Evolutionary conservation across 495 filamentous ascomycete genomes (phyloP).

Genomic region (Daldinia concentrica): DNA sequence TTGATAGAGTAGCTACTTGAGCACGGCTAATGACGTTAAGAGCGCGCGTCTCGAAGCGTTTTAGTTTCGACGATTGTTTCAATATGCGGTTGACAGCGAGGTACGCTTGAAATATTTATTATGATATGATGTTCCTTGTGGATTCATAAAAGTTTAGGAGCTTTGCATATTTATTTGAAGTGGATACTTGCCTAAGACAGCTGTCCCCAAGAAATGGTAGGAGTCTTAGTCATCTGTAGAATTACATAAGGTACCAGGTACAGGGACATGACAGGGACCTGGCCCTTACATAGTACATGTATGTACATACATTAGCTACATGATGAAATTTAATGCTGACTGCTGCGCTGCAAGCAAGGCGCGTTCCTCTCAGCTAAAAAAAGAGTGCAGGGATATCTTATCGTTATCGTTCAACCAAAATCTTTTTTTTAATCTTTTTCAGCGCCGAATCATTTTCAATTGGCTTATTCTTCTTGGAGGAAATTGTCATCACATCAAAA

Average conservation of each 20-base stretch:
- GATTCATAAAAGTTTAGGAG: constrained; percentile 36
- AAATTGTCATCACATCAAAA: not conserved
- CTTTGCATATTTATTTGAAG: constrained; percentile 22
- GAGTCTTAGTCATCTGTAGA: not conserved
- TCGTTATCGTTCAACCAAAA: constrained; percentile 27
- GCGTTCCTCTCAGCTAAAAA: not conserved
- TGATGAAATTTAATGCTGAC: too few species aligned
- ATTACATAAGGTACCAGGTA: not conserved
- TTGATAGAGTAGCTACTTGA: constrained; percentile 7
- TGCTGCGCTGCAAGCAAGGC: not conserved
- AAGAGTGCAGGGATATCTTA: constrained; percentile 16
- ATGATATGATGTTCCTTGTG: constrained; percentile 5
- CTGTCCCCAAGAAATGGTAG: constrained; percentile 7
- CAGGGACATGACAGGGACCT: not conserved
- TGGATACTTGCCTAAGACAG: constrained; percentile 21
- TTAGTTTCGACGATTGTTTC: constrained; percentile 29
- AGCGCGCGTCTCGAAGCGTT: not conserved
- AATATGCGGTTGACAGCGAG: constrained; percentile 1
- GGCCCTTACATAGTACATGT: too few species aligned
- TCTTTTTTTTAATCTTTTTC: constrained; percentile 5
- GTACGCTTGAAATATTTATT: constrained; percentile 4
- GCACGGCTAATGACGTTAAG: constrained; percentile 11
- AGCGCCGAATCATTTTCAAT: constrained; percentile 9
- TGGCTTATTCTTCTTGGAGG: not conserved
- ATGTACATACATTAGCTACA: too few species aligned